phyloP scores from a whole-genome alignment of 1,284 basidiomycete genomes.

The Schizopora paradoxa region DNA sequence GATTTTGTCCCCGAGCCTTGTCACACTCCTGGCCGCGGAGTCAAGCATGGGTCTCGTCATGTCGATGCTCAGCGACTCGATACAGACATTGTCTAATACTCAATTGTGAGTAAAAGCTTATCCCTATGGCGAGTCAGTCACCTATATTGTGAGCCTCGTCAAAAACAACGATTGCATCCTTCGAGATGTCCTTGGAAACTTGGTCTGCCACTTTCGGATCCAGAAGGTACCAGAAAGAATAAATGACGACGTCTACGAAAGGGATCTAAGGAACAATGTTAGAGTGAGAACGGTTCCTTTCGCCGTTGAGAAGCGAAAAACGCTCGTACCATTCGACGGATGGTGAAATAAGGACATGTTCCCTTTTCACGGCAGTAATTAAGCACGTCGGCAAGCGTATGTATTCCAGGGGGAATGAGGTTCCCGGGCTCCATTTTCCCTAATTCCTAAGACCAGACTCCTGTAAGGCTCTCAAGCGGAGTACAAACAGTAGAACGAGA shows the following conservation, averaged over 20 bases:
- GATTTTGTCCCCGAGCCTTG: slow-evolving; percentile 85
- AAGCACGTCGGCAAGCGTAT: slow-evolving; percentile 92
- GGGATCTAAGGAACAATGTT: slow-evolving; percentile 61
- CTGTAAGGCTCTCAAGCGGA: slow-evolving; percentile 2
- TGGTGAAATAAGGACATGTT: slow-evolving; percentile 94
- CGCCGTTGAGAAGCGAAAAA: neutral
- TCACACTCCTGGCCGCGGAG: slow-evolving; percentile 86
- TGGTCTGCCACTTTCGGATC: slow-evolving; percentile 99
- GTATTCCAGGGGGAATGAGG: slow-evolving; percentile 84
- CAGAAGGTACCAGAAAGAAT: slow-evolving; percentile 98
- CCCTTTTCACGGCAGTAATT: slow-evolving; percentile 84
- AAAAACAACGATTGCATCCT: slow-evolving; percentile 98
- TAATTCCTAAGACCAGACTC: slow-evolving; percentile 51
- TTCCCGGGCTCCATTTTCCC: slow-evolving; percentile 80
- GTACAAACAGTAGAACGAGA: slow-evolving; percentile 1
- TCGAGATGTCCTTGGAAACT: slow-evolving; percentile 96
- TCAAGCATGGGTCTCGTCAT: slow-evolving; percentile 98
- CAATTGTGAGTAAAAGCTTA: slow-evolving; percentile 5
- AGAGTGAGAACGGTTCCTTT: slow-evolving; percentile 1
- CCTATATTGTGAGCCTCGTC: slow-evolving; percentile 99
- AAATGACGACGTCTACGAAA: slow-evolving; percentile 95
- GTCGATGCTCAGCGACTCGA: slow-evolving; percentile 97
- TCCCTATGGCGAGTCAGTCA: slow-evolving; percentile 30
- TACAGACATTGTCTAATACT: slow-evolving; percentile 89
- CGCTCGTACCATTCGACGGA: slow-evolving; percentile 83